Base-by-base conservation (phyloP, 78 protist genomes). In the Chrysochromulina parva region DNA sequence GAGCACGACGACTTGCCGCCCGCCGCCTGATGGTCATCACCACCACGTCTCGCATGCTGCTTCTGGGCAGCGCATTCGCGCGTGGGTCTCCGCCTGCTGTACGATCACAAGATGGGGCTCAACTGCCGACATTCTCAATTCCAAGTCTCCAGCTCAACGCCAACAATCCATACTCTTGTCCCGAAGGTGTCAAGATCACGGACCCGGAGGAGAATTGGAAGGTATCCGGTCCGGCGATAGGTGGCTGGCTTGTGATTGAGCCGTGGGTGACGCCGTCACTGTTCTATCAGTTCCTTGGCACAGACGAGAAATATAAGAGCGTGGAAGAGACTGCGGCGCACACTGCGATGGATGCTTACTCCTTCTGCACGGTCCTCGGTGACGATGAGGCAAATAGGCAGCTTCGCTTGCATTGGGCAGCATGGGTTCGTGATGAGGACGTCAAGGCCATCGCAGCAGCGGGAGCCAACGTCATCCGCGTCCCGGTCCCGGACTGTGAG, bases 221-320 rank as follows among this genome's bases (percentile, higher is more conserved):
- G 38, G 38, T 38, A 38, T 38, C 38, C 38, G 38, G 38, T 38
- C 38, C 38, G 38, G 38, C 38, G 38, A 38, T 80, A 13, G 65
- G 52, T 6, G 86, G 88, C 20, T 82, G 88, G 88, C 3, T 82
- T 11, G 55, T 82, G 6, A 67, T 82, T 52, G 28, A 82, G 88
- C 88, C 88, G 7, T 82, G 88, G 88, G 17, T 82, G 13, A 53
- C 69, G 69, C 88, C 88, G 16, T 4, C 17, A 48, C 69, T 82
- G 10, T 82, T 82, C 69, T 53, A 82, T 13, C 71, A 82, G 55
- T 53, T 57, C 69, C 38, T 38, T 20, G 66, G 66, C 66, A 20
- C 66, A 20, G 22, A 3, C 66, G 17, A 59, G 66, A 14, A 24
- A n/a, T 38, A 38, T 38, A 38, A 38, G 38, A 38, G 38, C 38